Percentiles rank a stretch among this genome's conserved stretches.
Conservation (phyloP, 2,329 filamentous ascomycete species). For the Ceratocystis ficicola region DNA sequence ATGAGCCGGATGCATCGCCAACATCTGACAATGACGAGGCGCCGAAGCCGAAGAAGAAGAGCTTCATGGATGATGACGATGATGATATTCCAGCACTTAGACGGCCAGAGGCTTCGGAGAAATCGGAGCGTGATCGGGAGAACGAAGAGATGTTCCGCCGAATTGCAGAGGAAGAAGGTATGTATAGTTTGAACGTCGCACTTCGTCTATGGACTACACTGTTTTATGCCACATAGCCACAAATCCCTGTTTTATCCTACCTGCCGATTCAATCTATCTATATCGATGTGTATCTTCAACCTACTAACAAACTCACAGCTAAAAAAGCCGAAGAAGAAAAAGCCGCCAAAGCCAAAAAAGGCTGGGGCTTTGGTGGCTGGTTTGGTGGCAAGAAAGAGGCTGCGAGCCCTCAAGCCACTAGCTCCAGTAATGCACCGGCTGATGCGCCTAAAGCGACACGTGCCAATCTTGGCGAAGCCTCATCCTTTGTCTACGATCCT, state of each 20-base stretch:
- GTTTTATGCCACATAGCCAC: neutral
- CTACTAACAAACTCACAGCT: constrained; percentile 32
- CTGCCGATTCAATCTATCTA: neutral
- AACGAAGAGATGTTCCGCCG: constrained; percentile 77
- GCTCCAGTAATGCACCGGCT: constrained; percentile 29
- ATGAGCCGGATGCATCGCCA: constrained; percentile 39
- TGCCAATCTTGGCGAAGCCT: constrained; percentile 90
- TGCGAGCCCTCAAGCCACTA: neutral
- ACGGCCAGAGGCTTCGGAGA: constrained; percentile 41
- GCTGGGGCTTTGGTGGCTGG: constrained; percentile 78
- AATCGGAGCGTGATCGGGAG: constrained; percentile 59
- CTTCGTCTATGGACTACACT: neutral
- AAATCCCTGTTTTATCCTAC: neutral
- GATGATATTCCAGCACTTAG: constrained; percentile 47
- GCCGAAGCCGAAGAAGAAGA: constrained; percentile 58
- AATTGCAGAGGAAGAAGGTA: constrained; percentile 65
- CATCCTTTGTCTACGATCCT: constrained; percentile 84
- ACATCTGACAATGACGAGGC: constrained; percentile 35
- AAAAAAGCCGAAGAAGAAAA: constrained; percentile 45
- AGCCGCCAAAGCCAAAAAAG: constrained; percentile 40
- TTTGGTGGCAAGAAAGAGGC: constrained; percentile 61
- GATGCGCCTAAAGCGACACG: constrained; percentile 58
- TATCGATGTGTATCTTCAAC: constrained; percentile 16
- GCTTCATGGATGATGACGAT: constrained; percentile 71
- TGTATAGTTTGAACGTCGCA: constrained; percentile 27